Percentiles rank a stretch among this genome's conserved stretches.
These are phyloP conservation scores for Cryoendolithus antarcticus DNA, from an alignment of 2,329 filamentous ascomycete species.

Conservation along the genomic window DNA sequence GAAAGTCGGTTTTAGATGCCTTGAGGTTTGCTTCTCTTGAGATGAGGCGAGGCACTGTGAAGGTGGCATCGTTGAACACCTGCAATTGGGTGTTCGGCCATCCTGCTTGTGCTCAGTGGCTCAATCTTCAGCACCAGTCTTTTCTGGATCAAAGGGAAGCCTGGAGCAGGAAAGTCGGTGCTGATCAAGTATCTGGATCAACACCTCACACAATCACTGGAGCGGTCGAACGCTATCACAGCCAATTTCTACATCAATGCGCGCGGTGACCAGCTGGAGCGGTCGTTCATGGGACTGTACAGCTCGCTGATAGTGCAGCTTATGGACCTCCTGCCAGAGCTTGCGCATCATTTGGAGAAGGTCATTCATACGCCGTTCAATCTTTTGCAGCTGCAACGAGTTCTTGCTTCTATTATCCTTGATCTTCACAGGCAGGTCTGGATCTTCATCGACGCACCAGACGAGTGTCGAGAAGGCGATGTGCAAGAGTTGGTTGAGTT, in stretches of 20 bases:
- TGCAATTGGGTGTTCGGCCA: slow-evolving; percentile 31
- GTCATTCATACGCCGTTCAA: neutral
- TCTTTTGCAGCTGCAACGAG: neutral
- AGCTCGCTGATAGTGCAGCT: slow-evolving; percentile 39
- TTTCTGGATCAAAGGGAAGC: slow-evolving; percentile 30
- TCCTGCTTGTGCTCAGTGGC: slow-evolving; percentile 27
- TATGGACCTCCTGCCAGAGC: slow-evolving; percentile 22
- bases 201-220: slow-evolving; percentile 1
- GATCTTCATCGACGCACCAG: slow-evolving; percentile 34
- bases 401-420: slow-evolving; percentile 7
- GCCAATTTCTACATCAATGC: slow-evolving; percentile 41
- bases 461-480: slow-evolving; percentile 32
- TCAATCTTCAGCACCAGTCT: slow-evolving; percentile 21
- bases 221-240: slow-evolving; percentile 11
- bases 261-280: slow-evolving; percentile 32
- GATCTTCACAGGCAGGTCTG: slow-evolving; percentile 19
- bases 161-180: slow-evolving; percentile 28
- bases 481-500: slow-evolving; percentile 26
- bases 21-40: slow-evolving; percentile 22
- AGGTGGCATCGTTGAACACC: slow-evolving; percentile 25
- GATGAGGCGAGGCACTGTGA: slow-evolving; percentile 26
- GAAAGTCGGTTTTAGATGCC: slow-evolving; percentile 2
- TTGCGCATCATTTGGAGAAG: neutral
- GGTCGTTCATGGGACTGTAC: slow-evolving; percentile 37
- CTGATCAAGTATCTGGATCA: slow-evolving; percentile 21